Base-by-base conservation (phyloP, 352 stramenopile species). In the Phytophthora multivora region DNA sequence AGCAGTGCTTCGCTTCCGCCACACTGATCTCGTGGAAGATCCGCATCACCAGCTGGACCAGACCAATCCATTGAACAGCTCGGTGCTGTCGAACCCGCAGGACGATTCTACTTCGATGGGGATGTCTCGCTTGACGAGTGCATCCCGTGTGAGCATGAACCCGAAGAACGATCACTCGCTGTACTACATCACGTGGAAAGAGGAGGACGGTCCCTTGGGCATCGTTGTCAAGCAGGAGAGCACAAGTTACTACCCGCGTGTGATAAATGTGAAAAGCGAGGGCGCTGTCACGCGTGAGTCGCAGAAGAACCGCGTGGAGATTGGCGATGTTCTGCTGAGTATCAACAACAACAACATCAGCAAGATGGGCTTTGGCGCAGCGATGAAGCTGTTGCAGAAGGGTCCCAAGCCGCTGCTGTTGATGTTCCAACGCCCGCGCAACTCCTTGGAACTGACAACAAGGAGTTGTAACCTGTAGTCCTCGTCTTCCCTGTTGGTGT, bases 291-390 rank as follows among this genome's bases (percentile, higher is more conserved):
- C 78, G 6, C 80, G 86, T 12, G 72, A 90, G 43, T 92, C 83
- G 12, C 85, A 95, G 67, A 91, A 91, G 58, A 93, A 93, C 52
- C 82, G 82, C 15, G 84, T 96, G 23, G 80, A 91, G 59, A 83
- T 91, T 16, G 87, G 87, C 25, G 87, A 96, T 40, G 69, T 93
- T 31, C 47, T 96, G 30, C 70, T 96, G 16, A 93, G 85, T 59
- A 94, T 96, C 57, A 96, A 96, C 72, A 93, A 96, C 75, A 93
- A 96, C 72, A 93, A 96, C 69, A 96, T 96, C 61, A 92, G 83
- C 70, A 92, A 93, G 58, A 96, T 96, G 83, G 87, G 87, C 40
- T 96, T 96, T 59, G 85, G 83, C 8, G 57, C 86, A 19, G 85
- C 87, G 13, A 96, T 96, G 87, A 86, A 89, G 47, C 55, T 96